These are phyloP conservation scores for Suillus americanus DNA, from an alignment of 768 basidiomycete genomes.

Conservation along the genomic window DNA sequence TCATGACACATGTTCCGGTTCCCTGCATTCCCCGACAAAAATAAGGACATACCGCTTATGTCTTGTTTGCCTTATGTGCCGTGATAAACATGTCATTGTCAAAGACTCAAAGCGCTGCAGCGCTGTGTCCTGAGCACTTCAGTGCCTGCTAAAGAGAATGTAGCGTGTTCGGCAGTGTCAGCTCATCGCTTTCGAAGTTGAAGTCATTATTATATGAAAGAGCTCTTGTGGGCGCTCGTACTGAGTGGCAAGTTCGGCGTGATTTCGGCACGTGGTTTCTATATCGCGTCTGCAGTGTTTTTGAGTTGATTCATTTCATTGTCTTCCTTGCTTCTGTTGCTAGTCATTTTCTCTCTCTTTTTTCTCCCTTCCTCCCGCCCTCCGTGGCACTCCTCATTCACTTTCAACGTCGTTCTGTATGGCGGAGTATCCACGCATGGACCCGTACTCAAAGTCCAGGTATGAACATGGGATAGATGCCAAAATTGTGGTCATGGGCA, in stretches of 20 bases:
- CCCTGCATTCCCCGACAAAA: conserved; percentile 30
- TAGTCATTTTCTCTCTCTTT: conserved; percentile 22
- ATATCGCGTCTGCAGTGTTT: conserved; percentile 32
- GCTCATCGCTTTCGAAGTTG: background rate
- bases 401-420: conserved; percentile 37
- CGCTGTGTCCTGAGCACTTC: background rate
- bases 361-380: conserved; percentile 34
- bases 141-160: background rate
- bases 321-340: conserved; percentile 32
- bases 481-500: conserved; percentile 96
- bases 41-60: conserved; percentile 36
- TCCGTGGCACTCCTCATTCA: conserved; percentile 40
- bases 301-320: conserved; percentile 26
- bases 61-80: conserved; percentile 14
- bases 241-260: background rate
- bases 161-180: background rate
- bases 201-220: conserved; percentile 1
- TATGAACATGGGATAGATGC: conserved; percentile 88
- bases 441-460: conserved; percentile 65
- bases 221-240: conserved; percentile 7
- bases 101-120: background rate
- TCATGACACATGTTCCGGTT: conserved; percentile 35
- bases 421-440: conserved; percentile 59
- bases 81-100: background rate
- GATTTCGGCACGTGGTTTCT: conserved; percentile 29